Conservation (phyloP, 192 early-diverging fungal genomes). For the Paraglomus occultum region DNA sequence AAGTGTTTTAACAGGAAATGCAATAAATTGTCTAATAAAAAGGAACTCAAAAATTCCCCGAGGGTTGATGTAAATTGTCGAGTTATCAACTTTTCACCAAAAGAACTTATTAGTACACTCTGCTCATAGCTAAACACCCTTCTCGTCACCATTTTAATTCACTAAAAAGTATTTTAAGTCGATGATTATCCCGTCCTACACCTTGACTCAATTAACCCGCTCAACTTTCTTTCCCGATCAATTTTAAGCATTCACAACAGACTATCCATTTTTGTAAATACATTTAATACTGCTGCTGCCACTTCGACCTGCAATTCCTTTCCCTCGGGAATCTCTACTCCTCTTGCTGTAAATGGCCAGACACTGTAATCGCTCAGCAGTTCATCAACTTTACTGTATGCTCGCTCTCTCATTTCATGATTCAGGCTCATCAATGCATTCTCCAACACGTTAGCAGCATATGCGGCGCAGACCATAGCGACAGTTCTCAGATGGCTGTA, state of each 20-base stretch:
- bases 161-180: too few relatives aligned
- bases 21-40: too few relatives aligned
- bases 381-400: constrained; percentile 86
- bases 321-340: constrained; percentile 51
- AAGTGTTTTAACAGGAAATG: too few relatives aligned
- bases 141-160: too few relatives aligned
- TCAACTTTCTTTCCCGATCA: not conserved
- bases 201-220: too few relatives aligned
- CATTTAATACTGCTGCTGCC: constrained; percentile 76
- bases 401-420: constrained; percentile 83
- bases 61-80: too few relatives aligned
- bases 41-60: too few relatives aligned
- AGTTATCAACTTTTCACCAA: too few relatives aligned
- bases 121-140: too few relatives aligned
- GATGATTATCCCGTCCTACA: too few relatives aligned
- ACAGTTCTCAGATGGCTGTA: constrained; percentile 72
- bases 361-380: constrained; percentile 82
- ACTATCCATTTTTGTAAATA: constrained; percentile 87
- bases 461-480: constrained; percentile 90
- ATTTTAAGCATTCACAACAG: constrained; percentile 65
- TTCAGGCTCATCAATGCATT: constrained; percentile 85
- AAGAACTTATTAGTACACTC: too few relatives aligned
- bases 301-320: constrained; percentile 68
- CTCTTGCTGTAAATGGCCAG: constrained; percentile 65
- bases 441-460: constrained; percentile 96